Percentiles rank a stretch among this genome's conserved stretches.
Evolutionary conservation across 768 basidiomycete genomes (phyloP).

Genomic region (Tricholoma terreum): DNA sequence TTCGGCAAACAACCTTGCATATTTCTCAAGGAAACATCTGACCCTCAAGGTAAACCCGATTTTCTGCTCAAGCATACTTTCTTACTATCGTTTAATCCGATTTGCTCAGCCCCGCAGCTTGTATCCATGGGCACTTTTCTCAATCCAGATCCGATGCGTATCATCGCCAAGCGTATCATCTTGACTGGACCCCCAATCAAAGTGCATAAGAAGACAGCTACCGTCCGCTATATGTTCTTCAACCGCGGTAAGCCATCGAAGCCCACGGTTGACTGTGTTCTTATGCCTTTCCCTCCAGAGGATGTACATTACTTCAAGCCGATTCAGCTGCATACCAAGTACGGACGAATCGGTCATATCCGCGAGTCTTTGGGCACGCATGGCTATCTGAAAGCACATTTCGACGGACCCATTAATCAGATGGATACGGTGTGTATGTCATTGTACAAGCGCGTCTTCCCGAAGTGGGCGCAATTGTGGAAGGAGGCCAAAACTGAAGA

Average conservation of each 20-base stretch:
- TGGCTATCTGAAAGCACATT: slow-evolving; percentile 96
- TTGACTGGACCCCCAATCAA: slow-evolving; percentile 97
- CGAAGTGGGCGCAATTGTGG: slow-evolving; percentile 75
- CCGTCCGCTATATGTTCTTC: slow-evolving; percentile 99
- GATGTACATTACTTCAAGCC: slow-evolving; percentile 93
- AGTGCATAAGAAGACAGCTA: slow-evolving; percentile 95
- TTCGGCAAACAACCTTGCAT: slow-evolving; percentile 85
- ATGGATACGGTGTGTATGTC: slow-evolving; percentile 98
- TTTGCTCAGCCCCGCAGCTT: slow-evolving; percentile 62
- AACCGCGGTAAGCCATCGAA: slow-evolving; percentile 54
- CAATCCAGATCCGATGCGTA: slow-evolving; percentile 85
- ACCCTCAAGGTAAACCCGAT: slow-evolving; percentile 55
- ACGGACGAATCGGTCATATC: slow-evolving; percentile 87
- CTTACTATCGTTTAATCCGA: slow-evolving; percentile 4
- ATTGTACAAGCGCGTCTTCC: slow-evolving; percentile 92
- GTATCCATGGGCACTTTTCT: slow-evolving; percentile 89
- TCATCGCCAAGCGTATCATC: slow-evolving; percentile 91
- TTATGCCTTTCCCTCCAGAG: slow-evolving; percentile 38
- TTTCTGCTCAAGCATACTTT: slow-evolving; percentile 1
- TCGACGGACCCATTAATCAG: slow-evolving; percentile 89
- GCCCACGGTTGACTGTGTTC: slow-evolving; percentile 2
- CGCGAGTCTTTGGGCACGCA: slow-evolving; percentile 93
- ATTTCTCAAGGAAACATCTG: slow-evolving; percentile 66
- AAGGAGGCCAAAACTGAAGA: slow-evolving; percentile 16
- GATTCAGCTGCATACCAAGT: slow-evolving; percentile 89